phyloP scores from a whole-genome alignment of 1,284 basidiomycete species.

The Puccinia coronata region DNA sequence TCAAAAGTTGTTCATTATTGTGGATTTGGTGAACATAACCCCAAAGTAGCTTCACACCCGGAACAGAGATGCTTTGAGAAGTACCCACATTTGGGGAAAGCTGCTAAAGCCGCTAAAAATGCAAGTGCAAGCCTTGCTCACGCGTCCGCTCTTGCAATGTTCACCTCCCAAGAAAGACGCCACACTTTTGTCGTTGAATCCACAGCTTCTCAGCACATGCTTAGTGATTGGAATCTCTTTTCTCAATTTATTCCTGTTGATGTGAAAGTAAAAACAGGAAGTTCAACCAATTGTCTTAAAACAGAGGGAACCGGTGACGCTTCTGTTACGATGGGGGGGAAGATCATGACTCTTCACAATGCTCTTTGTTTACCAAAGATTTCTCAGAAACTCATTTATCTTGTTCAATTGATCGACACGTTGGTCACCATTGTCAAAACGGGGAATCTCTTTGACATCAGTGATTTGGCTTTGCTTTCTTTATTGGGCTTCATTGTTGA shows the following conservation, averaged over 20 bases:
- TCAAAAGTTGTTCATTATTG: background rate
- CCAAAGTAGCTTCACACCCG: background rate
- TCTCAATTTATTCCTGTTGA: background rate
- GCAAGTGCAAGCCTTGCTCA: background rate
- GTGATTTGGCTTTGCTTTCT: too few species aligned
- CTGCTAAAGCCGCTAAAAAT: background rate
- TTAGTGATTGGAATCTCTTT: too few species aligned
- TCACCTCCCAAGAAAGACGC: too few species aligned
- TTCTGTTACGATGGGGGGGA: background rate
- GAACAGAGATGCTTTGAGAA: background rate
- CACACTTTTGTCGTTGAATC: background rate
- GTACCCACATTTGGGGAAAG: background rate
- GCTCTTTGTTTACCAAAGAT: background rate
- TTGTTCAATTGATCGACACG: background rate
- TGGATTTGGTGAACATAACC: background rate
- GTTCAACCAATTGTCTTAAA: too few species aligned
- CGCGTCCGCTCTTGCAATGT: background rate
- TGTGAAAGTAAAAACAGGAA: background rate
- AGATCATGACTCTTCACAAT: background rate
- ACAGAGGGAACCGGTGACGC: background rate
- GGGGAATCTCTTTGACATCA: background rate
- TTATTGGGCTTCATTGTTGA: background rate
- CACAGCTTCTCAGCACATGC: background rate
- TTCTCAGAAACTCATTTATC: background rate
- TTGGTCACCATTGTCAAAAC: background rate